Evolutionary conservation across 1,284 basidiomycete species (phyloP).

Genomic region (Volvariella volvacea): DNA sequence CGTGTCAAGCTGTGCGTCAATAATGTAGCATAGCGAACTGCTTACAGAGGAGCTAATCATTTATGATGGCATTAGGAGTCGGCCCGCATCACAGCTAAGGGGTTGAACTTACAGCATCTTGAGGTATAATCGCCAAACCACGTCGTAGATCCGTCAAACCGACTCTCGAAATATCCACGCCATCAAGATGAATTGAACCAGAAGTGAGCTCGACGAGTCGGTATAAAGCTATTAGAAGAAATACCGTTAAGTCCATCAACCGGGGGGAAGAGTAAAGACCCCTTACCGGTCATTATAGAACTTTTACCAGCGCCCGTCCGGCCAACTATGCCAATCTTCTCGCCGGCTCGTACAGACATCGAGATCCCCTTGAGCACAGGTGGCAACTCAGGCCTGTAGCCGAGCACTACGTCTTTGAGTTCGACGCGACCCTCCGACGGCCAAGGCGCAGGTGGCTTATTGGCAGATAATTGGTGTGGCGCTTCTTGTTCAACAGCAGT

Average conservation of each 20-base stretch:
- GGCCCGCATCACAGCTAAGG: too few species aligned
- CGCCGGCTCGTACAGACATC: slow-evolving; percentile 64
- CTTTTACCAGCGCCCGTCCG: slow-evolving; percentile 78
- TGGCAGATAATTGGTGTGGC: slow-evolving; percentile 55
- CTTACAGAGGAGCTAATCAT: slow-evolving; percentile 30
- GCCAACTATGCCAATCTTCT: slow-evolving; percentile 85
- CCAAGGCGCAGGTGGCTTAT: slow-evolving; percentile 59
- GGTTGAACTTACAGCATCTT: slow-evolving; percentile 64
- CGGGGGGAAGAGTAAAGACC: slow-evolving; percentile 14
- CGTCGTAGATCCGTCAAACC: slow-evolving; percentile 62
- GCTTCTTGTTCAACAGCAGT: slow-evolving; percentile 75
- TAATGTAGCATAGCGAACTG: slow-evolving; percentile 13
- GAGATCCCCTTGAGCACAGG: slow-evolving; percentile 64
- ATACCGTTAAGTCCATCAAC: slow-evolving; percentile 7
- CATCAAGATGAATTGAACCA: slow-evolving; percentile 63
- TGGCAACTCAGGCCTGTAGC: slow-evolving; percentile 68
- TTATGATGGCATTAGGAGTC: too few species aligned
- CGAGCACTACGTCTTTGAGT: slow-evolving; percentile 57
- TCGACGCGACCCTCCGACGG: slow-evolving; percentile 58
- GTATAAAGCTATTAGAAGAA: slow-evolving; percentile 33
- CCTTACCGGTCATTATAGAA: slow-evolving; percentile 52
- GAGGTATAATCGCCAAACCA: slow-evolving; percentile 82
- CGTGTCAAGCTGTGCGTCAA: background rate
- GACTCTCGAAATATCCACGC: slow-evolving; percentile 59
- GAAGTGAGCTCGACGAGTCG: slow-evolving; percentile 59